phyloP scores from a whole-genome alignment of 1,139 yeast genomes.

The Kluyveromyces marxianus region DNA sequence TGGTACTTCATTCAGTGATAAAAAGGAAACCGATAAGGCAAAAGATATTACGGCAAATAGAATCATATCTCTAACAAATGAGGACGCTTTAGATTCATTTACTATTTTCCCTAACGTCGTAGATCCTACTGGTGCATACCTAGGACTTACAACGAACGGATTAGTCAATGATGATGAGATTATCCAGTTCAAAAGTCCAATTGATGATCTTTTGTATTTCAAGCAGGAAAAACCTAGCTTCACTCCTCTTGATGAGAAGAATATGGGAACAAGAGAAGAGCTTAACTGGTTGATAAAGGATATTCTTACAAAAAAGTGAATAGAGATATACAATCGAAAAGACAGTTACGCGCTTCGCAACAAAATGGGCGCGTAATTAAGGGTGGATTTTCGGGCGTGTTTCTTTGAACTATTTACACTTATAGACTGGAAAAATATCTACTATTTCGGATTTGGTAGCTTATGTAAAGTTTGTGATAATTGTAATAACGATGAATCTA shows the following conservation, averaged over 20 bases:
- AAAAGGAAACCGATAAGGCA: conserved; percentile 11
- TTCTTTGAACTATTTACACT: background rate
- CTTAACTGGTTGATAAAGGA: conserved; percentile 67
- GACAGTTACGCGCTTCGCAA: too few relatives aligned
- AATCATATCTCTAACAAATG: conserved; percentile 45
- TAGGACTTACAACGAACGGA: conserved; percentile 44
- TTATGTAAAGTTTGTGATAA: conserved; percentile 11
- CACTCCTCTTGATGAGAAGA: conserved; percentile 30
- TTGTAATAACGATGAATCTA: conserved; percentile 8
- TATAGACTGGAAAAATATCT: background rate
- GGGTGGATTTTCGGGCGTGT: too few relatives aligned
- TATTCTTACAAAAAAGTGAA: conserved; percentile 30
- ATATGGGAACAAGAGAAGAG: conserved; percentile 60
- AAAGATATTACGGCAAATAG: conserved; percentile 4
- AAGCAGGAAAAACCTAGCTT: conserved; percentile 26
- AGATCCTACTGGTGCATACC: conserved; percentile 58
- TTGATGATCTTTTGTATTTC: conserved; percentile 32
- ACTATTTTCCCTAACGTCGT: conserved; percentile 58
- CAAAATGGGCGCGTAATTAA: too few relatives aligned
- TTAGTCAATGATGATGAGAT: conserved; percentile 50
- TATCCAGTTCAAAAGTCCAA: conserved; percentile 36
- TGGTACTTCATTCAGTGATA: conserved; percentile 8
- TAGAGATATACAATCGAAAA: background rate
- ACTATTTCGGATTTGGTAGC: conserved; percentile 10
- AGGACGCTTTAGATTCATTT: conserved; percentile 58